Base-by-base conservation (phyloP, 192 early-diverging fungal species). In the Pecoramyces ruminantium region DNA sequence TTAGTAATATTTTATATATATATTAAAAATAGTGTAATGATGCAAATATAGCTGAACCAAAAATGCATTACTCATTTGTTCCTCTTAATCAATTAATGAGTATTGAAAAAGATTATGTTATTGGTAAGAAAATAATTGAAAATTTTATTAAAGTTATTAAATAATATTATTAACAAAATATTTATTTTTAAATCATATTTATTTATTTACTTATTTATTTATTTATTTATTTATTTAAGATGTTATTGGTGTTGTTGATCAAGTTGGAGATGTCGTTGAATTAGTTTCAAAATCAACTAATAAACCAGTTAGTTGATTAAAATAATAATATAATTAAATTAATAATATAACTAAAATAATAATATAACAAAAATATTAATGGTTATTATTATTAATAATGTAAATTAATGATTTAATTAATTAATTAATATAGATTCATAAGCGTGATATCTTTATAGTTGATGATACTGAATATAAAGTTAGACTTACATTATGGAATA, bases 401-500 rank as follows among this genome's bases (percentile, higher is more conserved):
- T 34, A 34, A 34, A 29, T 58, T 81, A 29, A 13, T 21, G 4
- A n/a, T n/a, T 28, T 27, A 34, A n/a, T 28, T 29, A 14, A 67
- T 25, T 17, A 85, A 78, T n/a, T 16, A 82, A 67, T 82, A 28
- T 29, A 92, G 89, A 84, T 95, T 77, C 84, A 86, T 30, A 99
- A 98, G 86, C 89, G 97, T 29, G 95, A 98, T 11, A 27, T 98
- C 77, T 88, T 84, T 0, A 78, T 99, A 78, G 94, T 94, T 0
- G 98, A 99, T 83, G 85, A 90, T 77, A 89, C 90, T 29, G 85
- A 84, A 13, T 94, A 88, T 78, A 86, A 88, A 51, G 92, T 96
- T 29, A 89, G 92, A 5, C 42, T 93, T 28, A 97, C 97, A 25
- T 86, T 98, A 38, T 99, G 96, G 96, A 96, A 93, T 79, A 34